phyloP scores from a whole-genome alignment of 1,139 yeast species.

The Candida dubliniensis region DNA sequence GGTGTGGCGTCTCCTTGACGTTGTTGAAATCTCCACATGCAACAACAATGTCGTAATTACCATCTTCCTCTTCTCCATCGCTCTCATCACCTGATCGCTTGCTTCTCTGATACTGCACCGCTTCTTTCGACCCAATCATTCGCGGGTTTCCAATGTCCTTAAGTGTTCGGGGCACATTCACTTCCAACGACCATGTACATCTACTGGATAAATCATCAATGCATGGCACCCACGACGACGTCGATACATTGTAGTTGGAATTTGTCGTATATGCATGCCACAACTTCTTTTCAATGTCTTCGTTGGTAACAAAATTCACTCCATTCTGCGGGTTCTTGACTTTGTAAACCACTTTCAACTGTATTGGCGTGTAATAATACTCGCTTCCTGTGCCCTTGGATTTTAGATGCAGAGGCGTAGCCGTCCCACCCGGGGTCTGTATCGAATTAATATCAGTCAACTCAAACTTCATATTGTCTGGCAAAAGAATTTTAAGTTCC shows the following conservation, averaged over 20 bases:
- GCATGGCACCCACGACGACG: conserved; percentile 97
- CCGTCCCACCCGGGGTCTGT: conserved; percentile 32
- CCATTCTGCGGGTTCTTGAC: conserved; percentile 74
- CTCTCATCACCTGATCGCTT: conserved; percentile 22
- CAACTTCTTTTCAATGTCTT: conserved; percentile 31
- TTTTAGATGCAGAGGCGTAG: conserved; percentile 41
- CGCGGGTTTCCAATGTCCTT: conserved; percentile 63
- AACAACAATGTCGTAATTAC: conserved; percentile 59
- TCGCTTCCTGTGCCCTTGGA: conserved; percentile 34
- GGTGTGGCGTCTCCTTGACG: conserved; percentile 49
- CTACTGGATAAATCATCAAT: conserved; percentile 86
- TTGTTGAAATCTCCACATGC: conserved; percentile 72
- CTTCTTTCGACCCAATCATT: conserved; percentile 38
- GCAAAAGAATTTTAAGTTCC: conserved; percentile 70
- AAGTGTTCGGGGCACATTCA: conserved; percentile 78
- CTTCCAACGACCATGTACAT: conserved; percentile 88
- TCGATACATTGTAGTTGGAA: conserved; percentile 72
- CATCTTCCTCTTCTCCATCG: conserved; percentile 51
- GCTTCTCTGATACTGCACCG: conserved; percentile 16
- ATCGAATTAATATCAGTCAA: conserved; percentile 53
- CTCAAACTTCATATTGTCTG: conserved; percentile 66
- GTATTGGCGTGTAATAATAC: conserved; percentile 64
- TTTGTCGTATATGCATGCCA: conserved; percentile 93
- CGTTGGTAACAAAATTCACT: conserved; percentile 63
- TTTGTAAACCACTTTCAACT: conserved; percentile 66